Evolutionary conservation across 2,329 filamentous ascomycete genomes (phyloP).

Genomic region (Aureobasidium sp.): DNA sequence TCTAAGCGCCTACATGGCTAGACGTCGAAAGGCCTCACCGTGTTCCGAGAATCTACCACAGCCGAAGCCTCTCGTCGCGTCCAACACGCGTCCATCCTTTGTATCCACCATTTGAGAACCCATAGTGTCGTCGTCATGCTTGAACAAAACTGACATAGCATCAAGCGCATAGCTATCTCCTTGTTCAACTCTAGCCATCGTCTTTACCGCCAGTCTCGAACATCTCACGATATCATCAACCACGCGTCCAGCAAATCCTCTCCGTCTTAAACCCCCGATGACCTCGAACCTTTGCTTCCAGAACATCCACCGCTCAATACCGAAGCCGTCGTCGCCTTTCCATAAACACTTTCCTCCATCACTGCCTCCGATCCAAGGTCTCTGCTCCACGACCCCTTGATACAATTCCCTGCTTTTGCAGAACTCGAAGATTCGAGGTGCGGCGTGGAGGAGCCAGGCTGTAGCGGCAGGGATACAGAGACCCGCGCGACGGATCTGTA

Average conservation of each 20-base stretch:
- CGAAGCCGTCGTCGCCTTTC: background rate
- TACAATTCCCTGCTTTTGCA: background rate
- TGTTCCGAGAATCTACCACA: background rate
- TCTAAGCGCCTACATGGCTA: background rate
- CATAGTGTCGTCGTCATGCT: too few species aligned
- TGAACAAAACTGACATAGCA: background rate
- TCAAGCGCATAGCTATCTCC: background rate
- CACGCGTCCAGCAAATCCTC: background rate
- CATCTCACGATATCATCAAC: background rate
- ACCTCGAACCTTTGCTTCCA: conserved; percentile 1
- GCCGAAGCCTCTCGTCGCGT: background rate
- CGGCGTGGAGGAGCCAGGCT: background rate
- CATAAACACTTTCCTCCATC: conserved; percentile 2
- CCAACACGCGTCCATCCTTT: background rate
- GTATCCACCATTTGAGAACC: too few species aligned
- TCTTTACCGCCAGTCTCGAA: background rate
- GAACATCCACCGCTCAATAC: background rate
- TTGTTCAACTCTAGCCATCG: background rate
- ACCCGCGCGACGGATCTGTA: background rate
- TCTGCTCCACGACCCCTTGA: background rate
- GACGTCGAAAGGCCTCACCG: background rate
- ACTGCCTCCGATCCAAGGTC: background rate
- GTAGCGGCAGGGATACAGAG: conserved; percentile 1
- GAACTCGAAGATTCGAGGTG: background rate
- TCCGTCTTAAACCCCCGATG: background rate